Evolutionary conservation across 2,329 filamentous ascomycete species (phyloP), one percentile per base, ranked within the genome.

Genomic region (Colletotrichum horii): DNA sequence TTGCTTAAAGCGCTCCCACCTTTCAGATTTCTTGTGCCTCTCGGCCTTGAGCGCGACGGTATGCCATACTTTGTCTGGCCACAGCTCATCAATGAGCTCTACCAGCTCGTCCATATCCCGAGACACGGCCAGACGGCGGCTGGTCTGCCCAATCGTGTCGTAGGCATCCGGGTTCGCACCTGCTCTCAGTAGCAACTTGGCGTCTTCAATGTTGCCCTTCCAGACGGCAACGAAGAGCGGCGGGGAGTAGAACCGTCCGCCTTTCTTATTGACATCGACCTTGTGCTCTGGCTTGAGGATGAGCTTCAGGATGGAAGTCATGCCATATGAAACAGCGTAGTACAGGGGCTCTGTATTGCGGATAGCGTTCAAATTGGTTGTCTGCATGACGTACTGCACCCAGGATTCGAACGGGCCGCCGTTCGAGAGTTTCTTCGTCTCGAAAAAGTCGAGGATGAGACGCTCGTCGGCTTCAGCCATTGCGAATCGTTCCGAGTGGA

Each of bases 261-360:
- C 80, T 15, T 66, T 75, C 12, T 71, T 72, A 14, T 80, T 71
- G 24, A 81, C 32, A 16, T 78, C 77, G 26, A 78, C 70, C 11
- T 66, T 74, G 6, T 76, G 67, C 26, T 77, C 77, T 8, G 77
- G 78, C 5, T 73, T 75, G 1, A 80, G 74, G 14, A 80, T 71
- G 8, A 79, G 38, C 60, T 73, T 70, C 3, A 80, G 67, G 34
- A 80, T 71, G 4, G 77, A 77, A 1, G 77, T 32, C 78, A 80
- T 80, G 67, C 80, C 79, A 76, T 78, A 81, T 9, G 80, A 81
- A 4, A 79, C 77, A 19, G 79, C 79, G 70, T 80, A 80, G 71
- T 80, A 80, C 7, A 80, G 64, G 6, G 80, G 80, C 52, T 80
- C 66, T 6, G 79, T 78, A 4, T 65, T 38, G 8, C 55, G 70